Conservation (phyloP, 257 asterid genomes). For the Solanum sitiens region DNA sequence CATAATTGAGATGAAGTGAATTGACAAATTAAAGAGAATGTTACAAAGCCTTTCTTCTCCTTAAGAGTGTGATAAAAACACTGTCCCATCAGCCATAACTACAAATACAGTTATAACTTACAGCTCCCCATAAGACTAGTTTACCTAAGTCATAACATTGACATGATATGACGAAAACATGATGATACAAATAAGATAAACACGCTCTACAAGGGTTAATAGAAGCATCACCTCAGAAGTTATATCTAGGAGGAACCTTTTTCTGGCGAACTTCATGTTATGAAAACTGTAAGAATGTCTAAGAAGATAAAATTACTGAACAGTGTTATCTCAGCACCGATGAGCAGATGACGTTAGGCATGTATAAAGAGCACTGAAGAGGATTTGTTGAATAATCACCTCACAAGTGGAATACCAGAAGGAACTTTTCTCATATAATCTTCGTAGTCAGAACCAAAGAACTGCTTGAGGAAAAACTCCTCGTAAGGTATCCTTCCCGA, state of each 20-base stretch:
- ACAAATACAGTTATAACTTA: neutral
- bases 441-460: constrained; percentile 59
- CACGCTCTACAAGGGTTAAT: neutral
- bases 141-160: neutral
- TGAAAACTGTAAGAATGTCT: neutral
- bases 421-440: constrained; percentile 45
- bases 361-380: neutral
- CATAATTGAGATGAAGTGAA: neutral
- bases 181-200: neutral
- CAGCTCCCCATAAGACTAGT: neutral
- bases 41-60: neutral
- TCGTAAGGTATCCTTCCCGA: constrained; percentile 62
- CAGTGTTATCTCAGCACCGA: neutral
- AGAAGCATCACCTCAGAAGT: neutral
- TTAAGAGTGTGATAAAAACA: neutral
- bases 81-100: neutral
- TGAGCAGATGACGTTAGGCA: neutral
- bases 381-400: constrained; percentile 6
- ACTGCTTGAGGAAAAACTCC: constrained; percentile 76
- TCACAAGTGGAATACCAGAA: constrained; percentile 81
- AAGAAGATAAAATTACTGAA: neutral
- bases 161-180: neutral
- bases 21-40: neutral
- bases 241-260: neutral
- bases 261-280: neutral